Percentiles rank a stretch among this genome's conserved stretches.
Evolutionary conservation across 139 green algal species (phyloP).

Genomic region (Chlorella sorokiniana): DNA sequence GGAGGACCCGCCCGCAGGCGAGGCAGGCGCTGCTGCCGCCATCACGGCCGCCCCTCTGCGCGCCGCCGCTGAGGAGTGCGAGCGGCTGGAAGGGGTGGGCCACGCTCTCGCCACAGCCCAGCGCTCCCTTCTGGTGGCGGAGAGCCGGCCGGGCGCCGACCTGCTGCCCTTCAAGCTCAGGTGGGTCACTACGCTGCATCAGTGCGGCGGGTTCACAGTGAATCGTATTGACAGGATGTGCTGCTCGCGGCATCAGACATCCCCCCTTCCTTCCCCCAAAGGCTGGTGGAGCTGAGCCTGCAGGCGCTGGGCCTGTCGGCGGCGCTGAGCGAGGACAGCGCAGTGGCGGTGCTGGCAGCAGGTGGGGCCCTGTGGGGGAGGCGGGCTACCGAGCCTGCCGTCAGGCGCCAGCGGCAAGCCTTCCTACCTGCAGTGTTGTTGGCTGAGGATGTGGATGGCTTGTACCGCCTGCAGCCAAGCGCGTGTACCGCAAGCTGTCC

Average conservation of each 20-base stretch:
- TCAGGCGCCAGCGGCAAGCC: background rate
- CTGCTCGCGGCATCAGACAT: background rate
- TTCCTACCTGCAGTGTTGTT: background rate
- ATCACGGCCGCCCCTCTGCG: background rate
- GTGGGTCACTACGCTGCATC: too few relatives aligned
- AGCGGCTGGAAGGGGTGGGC: conserved; percentile 26
- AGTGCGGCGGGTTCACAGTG: too few relatives aligned
- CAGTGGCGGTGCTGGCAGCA: background rate
- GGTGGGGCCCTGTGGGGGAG: background rate
- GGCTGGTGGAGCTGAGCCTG: conserved; percentile 29
- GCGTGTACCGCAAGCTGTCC: conserved; percentile 63
- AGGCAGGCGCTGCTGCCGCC: background rate
- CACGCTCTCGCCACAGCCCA: conserved; percentile 29
- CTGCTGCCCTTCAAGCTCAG: conserved; percentile 11
- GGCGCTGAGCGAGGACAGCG: background rate
- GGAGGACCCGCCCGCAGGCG: background rate
- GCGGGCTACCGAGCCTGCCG: background rate
- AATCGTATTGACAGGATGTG: too few relatives aligned
- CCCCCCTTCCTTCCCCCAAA: background rate
- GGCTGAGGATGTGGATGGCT: too few relatives aligned
- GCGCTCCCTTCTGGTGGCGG: conserved; percentile 25
- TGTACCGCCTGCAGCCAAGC: conserved; percentile 21
- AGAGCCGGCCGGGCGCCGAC: conserved; percentile 17
- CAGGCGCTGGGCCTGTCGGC: conserved; percentile 15
- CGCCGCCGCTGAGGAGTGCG: conserved; percentile 20